Evolutionary conservation across 495 filamentous ascomycete genomes (phyloP), one percentile per base, ranked within the genome.

Genomic region (Lepraria neglecta): DNA sequence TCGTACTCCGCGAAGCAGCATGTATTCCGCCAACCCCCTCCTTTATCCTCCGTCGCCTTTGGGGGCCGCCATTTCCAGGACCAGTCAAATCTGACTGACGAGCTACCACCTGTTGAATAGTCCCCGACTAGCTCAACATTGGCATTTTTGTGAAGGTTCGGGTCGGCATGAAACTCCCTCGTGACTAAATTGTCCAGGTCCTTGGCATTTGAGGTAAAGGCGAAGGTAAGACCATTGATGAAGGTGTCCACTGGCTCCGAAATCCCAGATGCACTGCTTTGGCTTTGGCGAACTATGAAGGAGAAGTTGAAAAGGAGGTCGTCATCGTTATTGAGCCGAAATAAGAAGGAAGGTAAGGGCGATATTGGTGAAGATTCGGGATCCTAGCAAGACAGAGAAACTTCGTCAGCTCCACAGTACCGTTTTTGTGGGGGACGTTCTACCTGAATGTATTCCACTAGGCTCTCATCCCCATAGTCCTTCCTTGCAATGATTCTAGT

Each of bases 1-100:
- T 98, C 91, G 72, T 98, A 98, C 71, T 97, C 94, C 66, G 96
- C 83, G 70, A 98, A 94, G 67, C 91, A 96, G 79, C 94, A 97
- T 68, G 84, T 87, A 67, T 92, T 97, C 67, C 89, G 88, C 94
- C 94, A 97, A 28, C 94, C 94, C 44, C 89, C 90, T 46, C 87
- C 91, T 65, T 84, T 85, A 68, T 97, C 94, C 68, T 97, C 94
- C 35, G 72, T 73, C 27, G 76, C 50, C 76, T 90, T 96, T 17
- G 94, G 94, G 15, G 94, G 91, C 65, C 88, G 89, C 94, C 94
- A 98, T 77, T 82, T 90, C 94, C 94, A 98, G 21, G 85, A 84
- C 90, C 92, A 98, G 35, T 94, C 86, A 70, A 97, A 96, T 28
- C 92, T 87, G 53, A 96, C 88, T 5, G 90, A 91, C 12, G 85